Conservation (phyloP, 805 yeast genomes). For the Metschnikowia proteae region DNA sequence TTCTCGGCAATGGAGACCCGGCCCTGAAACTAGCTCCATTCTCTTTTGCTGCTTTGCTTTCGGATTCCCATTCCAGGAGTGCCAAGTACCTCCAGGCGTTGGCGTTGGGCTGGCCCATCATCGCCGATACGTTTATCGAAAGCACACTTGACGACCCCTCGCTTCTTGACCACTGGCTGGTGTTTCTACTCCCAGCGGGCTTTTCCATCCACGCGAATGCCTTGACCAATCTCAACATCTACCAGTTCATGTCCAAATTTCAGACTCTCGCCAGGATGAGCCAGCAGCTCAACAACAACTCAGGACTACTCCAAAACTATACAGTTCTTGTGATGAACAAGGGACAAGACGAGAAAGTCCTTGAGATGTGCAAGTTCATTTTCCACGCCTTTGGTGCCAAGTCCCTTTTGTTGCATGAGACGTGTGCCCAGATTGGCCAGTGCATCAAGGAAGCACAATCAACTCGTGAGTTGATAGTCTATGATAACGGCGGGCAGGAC, state of each 20-base stretch:
- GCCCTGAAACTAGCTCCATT: slow-evolving; percentile 23
- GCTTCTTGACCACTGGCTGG: slow-evolving; percentile 40
- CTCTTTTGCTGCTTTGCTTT: slow-evolving; percentile 63
- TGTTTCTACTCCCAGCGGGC: slow-evolving; percentile 72
- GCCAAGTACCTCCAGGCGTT: slow-evolving; percentile 73
- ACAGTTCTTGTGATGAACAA: slow-evolving; percentile 35
- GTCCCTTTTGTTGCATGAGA: slow-evolving; percentile 14
- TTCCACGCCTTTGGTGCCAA: slow-evolving; percentile 46
- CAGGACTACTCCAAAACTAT: slow-evolving; percentile 27
- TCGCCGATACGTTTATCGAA: slow-evolving; percentile 54
- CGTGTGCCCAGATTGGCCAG: neutral
- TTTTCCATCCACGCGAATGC: slow-evolving; percentile 46
- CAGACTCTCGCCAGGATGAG: slow-evolving; percentile 26
- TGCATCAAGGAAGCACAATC: neutral
- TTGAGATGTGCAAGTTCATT: slow-evolving; percentile 40
- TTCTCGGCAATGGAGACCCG: slow-evolving; percentile 14
- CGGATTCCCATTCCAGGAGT: slow-evolving; percentile 58
- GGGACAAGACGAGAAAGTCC: slow-evolving; percentile 26
- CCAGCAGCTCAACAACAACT: slow-evolving; percentile 43
- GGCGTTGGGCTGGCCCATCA: slow-evolving; percentile 83
- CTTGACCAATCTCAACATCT: slow-evolving; percentile 49
- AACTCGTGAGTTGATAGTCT: slow-evolving; percentile 20
- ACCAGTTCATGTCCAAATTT: slow-evolving; percentile 38
- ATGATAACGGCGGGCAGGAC: slow-evolving; percentile 23
- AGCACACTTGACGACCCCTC: slow-evolving; percentile 40